Percentiles rank a stretch among this genome's conserved stretches.
Conservation (phyloP, 2,329 filamentous ascomycete genomes). For the Penicillium sp. region DNA sequence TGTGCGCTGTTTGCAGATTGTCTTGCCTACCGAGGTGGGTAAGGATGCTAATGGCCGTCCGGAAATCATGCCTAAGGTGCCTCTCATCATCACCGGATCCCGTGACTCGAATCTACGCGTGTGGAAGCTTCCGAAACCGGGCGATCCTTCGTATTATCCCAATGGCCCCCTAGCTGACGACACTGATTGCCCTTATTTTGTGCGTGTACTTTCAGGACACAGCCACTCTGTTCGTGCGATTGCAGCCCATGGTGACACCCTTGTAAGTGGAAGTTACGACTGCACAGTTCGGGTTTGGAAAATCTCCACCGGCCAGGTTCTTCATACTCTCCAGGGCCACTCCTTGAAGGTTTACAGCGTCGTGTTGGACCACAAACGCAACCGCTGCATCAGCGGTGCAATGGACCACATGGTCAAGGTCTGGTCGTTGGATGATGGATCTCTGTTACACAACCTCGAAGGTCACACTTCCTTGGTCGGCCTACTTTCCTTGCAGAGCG, state of each 20-base stretch:
- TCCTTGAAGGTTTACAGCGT: constrained; percentile 96
- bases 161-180: constrained; percentile 71
- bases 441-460: constrained; percentile 85
- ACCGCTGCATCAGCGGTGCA: constrained; percentile 94
- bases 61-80: constrained; percentile 90
- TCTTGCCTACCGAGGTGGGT: constrained; percentile 81
- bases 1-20: constrained; percentile 90
- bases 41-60: constrained; percentile 70
- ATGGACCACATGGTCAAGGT: constrained; percentile 99
- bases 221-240: constrained; percentile 94
- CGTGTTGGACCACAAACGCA: constrained; percentile 86
- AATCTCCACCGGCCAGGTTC: constrained; percentile 88
- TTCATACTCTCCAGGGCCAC: constrained; percentile 85
- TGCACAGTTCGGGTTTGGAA: constrained; percentile 95
- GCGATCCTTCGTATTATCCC: constrained; percentile 77
- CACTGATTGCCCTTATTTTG: constrained; percentile 89
- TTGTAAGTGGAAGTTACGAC: constrained; percentile 98
- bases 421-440: constrained; percentile 87
- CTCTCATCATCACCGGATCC: constrained; percentile 95
- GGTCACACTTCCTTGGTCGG: constrained; percentile 92
- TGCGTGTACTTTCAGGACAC: constrained; percentile 83
- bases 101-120: constrained; percentile 91
- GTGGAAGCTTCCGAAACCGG: constrained; percentile 86
- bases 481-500: constrained; percentile 83
- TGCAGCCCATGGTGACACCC: constrained; percentile 87